Base-by-base conservation (phyloP, 768 basidiomycete species). In the Gymnopilus junonius region DNA sequence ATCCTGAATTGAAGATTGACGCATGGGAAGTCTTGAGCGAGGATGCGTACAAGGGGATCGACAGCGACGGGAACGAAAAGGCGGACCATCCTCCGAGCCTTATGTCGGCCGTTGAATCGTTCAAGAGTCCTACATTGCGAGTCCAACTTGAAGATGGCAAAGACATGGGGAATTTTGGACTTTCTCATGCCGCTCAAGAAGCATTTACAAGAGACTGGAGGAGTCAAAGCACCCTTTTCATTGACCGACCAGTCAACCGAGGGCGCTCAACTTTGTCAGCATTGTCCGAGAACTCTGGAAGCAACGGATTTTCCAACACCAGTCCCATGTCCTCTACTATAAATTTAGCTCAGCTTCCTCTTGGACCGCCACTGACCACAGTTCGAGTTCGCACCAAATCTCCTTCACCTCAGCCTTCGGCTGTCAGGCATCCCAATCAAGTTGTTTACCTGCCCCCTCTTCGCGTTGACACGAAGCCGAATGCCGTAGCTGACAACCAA, bases 21-120 rank as follows among this genome's bases (percentile, higher is more conserved):
- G 56, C 75, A 12, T 85, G 84, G 84, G 83, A 85, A 67, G 73
- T 83, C n/a, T 65, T 85, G 14, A 67, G 67, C 8, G 60, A 67
- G 25, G 68, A 73, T 8, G 59, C 59, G 8, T 65, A 64, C 45
- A 54, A 59, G 32, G 62, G 61, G 15, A 56, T 63, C 4, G 59
- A 63, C 23, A 39, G 67, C 6, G 62, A 69, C 0, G 66, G 65
- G 10, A 59, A 64, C 8, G 58, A 59, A 35, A 46, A 23, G 3
- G 42, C 53, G 21, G 61, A 59, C 55, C 69, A 70, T 34, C 73
- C 68, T 29, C 67, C 65, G 25, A 75, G 73, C 56, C 65, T 73
- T 21, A 70, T 74, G 68, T 69, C 73, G 32, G 67, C 72, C 17
- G 71, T 74, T 46, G 72, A 61, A 37, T 59, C 68, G 51, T 66